Percentiles rank a stretch among this genome's conserved stretches.
Evolutionary conservation across 352 stramenopile species (phyloP).

Genomic region (Pythium dissimile): DNA sequence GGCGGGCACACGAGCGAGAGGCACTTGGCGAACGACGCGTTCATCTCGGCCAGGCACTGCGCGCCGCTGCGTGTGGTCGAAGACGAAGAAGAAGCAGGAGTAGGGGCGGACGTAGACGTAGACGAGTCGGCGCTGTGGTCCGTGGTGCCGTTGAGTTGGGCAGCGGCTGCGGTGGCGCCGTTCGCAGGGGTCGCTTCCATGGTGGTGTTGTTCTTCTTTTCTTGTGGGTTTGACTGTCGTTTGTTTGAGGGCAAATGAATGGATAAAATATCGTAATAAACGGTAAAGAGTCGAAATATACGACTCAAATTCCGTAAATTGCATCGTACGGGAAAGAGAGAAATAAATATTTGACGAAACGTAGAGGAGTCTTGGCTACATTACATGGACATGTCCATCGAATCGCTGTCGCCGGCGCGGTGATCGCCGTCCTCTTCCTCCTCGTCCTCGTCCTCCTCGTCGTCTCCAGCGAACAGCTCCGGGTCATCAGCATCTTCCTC

Average conservation of each 20-base stretch:
- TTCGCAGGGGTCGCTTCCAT: background rate
- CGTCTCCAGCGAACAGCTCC: conserved; percentile 29
- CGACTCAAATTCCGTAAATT: no score
- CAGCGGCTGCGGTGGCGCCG: background rate
- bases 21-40: conserved; percentile 66
- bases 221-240: background rate
- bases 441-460: conserved; percentile 30
- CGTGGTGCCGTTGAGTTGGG: background rate
- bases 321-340: no score
- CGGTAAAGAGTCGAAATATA: no score
- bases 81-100: background rate
- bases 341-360: no score
- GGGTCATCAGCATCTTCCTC: conserved; percentile 34
- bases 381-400: conserved; percentile 38
- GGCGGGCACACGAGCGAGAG: conserved; percentile 71
- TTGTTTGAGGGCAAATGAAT: no score
- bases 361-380: no score
- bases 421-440: background rate
- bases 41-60: conserved; percentile 63
- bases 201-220: background rate
- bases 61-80: conserved; percentile 16
- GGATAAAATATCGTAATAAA: no score
- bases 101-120: conserved; percentile 8
- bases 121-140: conserved; percentile 12
- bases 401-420: conserved; percentile 5